A percentile compares a stretch with the other conserved stretches of the same genome.
These are phyloP conservation scores for Maudiozyma pseudohumilis DNA, from an alignment of 805 yeast species.

Conservation along the genomic window DNA sequence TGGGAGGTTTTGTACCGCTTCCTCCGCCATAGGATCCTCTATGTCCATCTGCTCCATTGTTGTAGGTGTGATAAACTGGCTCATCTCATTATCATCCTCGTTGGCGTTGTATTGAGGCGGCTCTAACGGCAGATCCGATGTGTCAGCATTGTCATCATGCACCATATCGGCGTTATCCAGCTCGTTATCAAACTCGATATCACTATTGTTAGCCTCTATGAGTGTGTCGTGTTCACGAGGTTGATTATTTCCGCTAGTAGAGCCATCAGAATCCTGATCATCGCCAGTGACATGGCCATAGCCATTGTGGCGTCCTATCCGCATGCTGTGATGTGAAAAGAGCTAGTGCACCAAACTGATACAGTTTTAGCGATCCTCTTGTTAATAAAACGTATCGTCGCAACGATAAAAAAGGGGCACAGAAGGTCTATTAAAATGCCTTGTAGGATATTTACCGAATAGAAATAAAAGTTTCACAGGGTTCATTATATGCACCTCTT, in stretches of 20 bases:
- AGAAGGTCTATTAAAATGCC: too few relatives aligned
- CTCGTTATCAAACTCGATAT: not conserved
- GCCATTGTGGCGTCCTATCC: not conserved
- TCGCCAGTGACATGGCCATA: not conserved
- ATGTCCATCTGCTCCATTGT: slow-evolving; percentile 31
- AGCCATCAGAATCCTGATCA: not conserved
- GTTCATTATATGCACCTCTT: too few relatives aligned
- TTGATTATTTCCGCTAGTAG: too few relatives aligned
- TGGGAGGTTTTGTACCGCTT: slow-evolving; percentile 1
- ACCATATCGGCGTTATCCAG: slow-evolving; percentile 7
- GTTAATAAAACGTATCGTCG: too few relatives aligned
- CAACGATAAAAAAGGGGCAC: too few relatives aligned
- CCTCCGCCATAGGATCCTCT: slow-evolving; percentile 32
- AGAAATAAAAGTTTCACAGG: too few relatives aligned
- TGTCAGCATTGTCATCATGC: slow-evolving; percentile 1
- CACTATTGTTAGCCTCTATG: too few relatives aligned
- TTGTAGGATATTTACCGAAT: too few relatives aligned
- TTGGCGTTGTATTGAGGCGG: slow-evolving; percentile 24
- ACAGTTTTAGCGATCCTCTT: too few relatives aligned
- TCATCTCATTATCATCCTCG: not conserved
- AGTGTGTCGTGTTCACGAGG: too few relatives aligned
- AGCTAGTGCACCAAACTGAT: too few relatives aligned
- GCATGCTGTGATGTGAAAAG: not conserved
- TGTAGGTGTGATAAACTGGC: too few relatives aligned
- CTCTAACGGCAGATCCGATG: slow-evolving; percentile 19